These are phyloP conservation scores for Rhododendron ovatum DNA, from an alignment of 148 eudicot species.

Conservation along the genomic window DNA sequence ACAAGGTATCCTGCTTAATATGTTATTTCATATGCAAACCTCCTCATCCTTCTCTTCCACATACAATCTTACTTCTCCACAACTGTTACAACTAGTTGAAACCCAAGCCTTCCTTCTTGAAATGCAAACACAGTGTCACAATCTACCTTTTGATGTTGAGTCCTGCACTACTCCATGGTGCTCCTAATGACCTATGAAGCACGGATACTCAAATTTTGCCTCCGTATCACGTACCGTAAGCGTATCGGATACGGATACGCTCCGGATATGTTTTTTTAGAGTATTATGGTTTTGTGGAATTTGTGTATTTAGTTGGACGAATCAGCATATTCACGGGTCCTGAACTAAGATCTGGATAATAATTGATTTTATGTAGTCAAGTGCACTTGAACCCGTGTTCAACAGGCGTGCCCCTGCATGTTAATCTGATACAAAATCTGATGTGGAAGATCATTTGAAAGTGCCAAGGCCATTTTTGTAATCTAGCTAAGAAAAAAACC, in stretches of 20 bases:
- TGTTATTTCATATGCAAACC: neutral
- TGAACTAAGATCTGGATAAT: neutral
- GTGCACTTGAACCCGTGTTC: neutral
- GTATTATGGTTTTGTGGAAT: neutral
- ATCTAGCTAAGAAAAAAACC: neutral
- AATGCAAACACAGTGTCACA: neutral
- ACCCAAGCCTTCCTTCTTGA: neutral
- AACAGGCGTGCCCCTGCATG: neutral
- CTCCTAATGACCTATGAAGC: too few species aligned
- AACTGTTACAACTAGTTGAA: neutral
- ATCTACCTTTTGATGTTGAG: neutral
- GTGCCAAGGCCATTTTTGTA: neutral
- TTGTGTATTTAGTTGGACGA: neutral
- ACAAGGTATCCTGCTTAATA: neutral
- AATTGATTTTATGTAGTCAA: neutral
- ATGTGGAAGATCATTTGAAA: neutral
- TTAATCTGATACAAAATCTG: neutral
- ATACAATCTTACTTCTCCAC: neutral
- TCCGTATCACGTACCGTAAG: too few species aligned
- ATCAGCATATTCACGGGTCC: neutral
- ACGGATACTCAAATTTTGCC: too few species aligned
- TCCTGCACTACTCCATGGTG: neutral
- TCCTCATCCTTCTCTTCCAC: neutral
- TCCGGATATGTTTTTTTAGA: too few species aligned
- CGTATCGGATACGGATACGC: too few species aligned